Conservation (phyloP, 2,329 filamentous ascomycete species). For the Penicillium sp. region DNA sequence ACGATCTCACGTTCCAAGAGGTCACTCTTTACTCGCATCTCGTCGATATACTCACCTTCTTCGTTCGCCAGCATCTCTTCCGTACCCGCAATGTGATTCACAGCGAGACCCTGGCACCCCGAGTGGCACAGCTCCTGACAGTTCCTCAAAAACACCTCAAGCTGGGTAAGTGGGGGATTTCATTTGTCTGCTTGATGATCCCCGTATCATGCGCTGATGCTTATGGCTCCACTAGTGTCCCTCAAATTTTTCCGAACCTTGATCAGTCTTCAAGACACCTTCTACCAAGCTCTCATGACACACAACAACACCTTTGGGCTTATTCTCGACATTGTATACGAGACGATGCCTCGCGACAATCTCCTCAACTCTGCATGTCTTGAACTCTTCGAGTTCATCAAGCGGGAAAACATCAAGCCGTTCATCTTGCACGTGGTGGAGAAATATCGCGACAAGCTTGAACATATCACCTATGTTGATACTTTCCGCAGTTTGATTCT, state of each 20-base stretch:
- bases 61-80: constrained; percentile 80
- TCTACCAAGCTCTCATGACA: constrained; percentile 79
- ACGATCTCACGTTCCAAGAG: constrained; percentile 71
- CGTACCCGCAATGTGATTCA: constrained; percentile 85
- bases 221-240: constrained; percentile 52
- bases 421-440: constrained; percentile 79
- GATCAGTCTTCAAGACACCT: constrained; percentile 79
- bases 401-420: constrained; percentile 71
- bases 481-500: constrained; percentile 72
- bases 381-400: constrained; percentile 89
- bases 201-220: not conserved
- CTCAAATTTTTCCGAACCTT: constrained; percentile 91
- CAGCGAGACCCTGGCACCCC: constrained; percentile 67
- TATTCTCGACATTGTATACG: constrained; percentile 74
- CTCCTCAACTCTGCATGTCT: constrained; percentile 88
- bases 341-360: constrained; percentile 87
- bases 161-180: constrained; percentile 56
- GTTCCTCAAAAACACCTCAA: constrained; percentile 89
- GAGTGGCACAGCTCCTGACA: constrained; percentile 73
- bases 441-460: constrained; percentile 71
- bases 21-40: constrained; percentile 87
- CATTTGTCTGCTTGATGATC: not conserved
- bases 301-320: constrained; percentile 76
- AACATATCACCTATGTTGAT: constrained; percentile 72
- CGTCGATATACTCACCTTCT: constrained; percentile 89